phyloP scores from a whole-genome alignment of 495 filamentous ascomycete species.

The Aspergillus sparsus region DNA sequence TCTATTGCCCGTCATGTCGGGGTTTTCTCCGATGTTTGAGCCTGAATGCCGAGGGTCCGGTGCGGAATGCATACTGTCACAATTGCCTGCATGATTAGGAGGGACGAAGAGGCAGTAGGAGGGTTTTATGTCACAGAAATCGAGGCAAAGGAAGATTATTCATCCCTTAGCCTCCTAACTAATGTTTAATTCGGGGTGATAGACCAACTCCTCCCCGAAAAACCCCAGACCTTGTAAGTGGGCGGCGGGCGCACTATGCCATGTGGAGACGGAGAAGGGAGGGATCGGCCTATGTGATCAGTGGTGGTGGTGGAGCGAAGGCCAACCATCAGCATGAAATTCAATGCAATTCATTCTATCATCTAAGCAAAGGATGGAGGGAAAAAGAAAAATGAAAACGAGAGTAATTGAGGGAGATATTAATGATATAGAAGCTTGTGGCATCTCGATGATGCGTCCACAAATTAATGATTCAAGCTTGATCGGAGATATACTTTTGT shows the following conservation, averaged over 20 bases:
- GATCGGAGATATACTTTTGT: too few species aligned
- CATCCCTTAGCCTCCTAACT: conserved; percentile 9
- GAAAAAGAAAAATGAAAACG: too few species aligned
- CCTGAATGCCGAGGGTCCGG: conserved; percentile 7
- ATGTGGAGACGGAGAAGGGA: conserved; percentile 1
- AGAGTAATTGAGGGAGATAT: too few species aligned
- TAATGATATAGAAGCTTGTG: too few species aligned
- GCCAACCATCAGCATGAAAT: too few species aligned
- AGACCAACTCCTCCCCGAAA: conserved; percentile 3
- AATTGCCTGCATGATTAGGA: not conserved
- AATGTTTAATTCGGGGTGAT: conserved; percentile 4
- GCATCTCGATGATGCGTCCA: too few species aligned
- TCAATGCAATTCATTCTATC: too few species aligned
- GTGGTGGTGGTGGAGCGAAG: not conserved
- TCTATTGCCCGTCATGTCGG: not conserved
- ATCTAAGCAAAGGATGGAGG: too few species aligned
- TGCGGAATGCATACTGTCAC: not conserved
- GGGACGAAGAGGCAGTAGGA: not conserved
- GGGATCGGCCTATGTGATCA: not conserved
- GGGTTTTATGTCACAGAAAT: not conserved
- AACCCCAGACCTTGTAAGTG: conserved; percentile 3
- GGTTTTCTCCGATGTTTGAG: conserved; percentile 11
- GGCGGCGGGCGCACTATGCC: not conserved
- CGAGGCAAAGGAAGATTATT: conserved; percentile 12
- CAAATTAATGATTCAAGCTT: too few species aligned